Base-by-base conservation (phyloP, 2,329 filamentous ascomycete genomes). In the Claviceps humidiphila region DNA sequence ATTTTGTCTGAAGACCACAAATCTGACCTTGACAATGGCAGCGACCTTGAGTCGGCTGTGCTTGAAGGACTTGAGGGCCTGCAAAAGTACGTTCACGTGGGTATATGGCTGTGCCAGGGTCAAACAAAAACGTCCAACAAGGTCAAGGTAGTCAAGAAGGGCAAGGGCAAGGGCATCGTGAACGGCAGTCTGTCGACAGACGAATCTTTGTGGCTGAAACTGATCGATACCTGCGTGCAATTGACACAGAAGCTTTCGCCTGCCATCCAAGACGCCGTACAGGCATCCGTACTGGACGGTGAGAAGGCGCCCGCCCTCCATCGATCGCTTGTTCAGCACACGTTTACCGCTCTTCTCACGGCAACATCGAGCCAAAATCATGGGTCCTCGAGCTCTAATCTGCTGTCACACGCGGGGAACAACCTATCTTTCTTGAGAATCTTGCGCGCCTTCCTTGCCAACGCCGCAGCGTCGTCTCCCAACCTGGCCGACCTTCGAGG, bases 51-150 rank as follows among this genome's bases (percentile, higher is more conserved):
- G 54, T 80, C 84, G 56, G 79, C 85, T 0, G 80, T 85, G 0
- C 79, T 85, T 52, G 85, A 90, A 53, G 74, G 95, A 1, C 74
- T 95, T 4, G 78, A 81, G 53, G 82, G 85, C 0, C 71, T 98
- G 17, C 84, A 94, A 55, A 96, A 95, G 64, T 97, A 95, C 67
- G 82, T 85, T 1, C 84, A 89, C 57, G 88, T 98, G 1, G 93
- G 94, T 14, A 91, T 95, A 49, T 98, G 93, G 93, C 74, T 98
- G 13, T 97, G 93, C 60, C 88, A 94, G 67, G 82, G 85, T 1
- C 89, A 95, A 64, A 88, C 81, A 48, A 87, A 85, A 61, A 78
- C 76, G 0, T 67, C 72, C 5, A 75, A 71, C 54, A 68, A 69
- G 54, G 60, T 64, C 51, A 72, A 66, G 57, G 66, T 68, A 20